These are phyloP conservation scores for Geotrichum klebahnii DNA, from an alignment of 1,139 yeast species.

Conservation along the genomic window DNA sequence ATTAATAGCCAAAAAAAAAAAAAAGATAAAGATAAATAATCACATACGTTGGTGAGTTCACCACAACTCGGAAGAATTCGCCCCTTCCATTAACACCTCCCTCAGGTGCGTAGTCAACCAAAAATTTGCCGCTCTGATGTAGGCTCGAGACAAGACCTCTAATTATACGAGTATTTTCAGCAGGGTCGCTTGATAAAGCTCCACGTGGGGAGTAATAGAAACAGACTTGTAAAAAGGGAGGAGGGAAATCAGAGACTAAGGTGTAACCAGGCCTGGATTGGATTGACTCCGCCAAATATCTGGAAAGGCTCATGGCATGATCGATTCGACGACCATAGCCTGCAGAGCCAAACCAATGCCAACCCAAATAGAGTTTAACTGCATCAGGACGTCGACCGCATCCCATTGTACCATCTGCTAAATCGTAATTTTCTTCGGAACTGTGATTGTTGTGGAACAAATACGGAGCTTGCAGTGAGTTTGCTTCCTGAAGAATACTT, in stretches of 20 bases:
- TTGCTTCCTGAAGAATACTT: constrained; percentile 60
- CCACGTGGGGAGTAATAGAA: constrained; percentile 58
- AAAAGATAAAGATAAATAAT: too few species aligned
- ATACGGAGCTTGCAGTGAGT: constrained; percentile 76
- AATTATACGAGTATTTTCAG: constrained; percentile 55
- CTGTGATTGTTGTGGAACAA: constrained; percentile 60
- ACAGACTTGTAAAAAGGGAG: constrained; percentile 81
- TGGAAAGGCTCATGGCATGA: constrained; percentile 65
- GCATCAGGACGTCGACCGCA: constrained; percentile 87
- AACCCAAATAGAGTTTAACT: constrained; percentile 69
- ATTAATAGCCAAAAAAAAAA: too few species aligned
- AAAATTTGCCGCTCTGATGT: constrained; percentile 59
- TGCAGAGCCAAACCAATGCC: constrained; percentile 71
- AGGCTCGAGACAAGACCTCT: constrained; percentile 59
- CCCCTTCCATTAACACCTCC: constrained; percentile 50
- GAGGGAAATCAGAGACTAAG: constrained; percentile 53
- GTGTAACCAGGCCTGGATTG: constrained; percentile 41
- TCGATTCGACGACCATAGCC: constrained; percentile 57
- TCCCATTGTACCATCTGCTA: constrained; percentile 91
- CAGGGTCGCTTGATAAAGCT: constrained; percentile 26
- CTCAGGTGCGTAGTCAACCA: constrained; percentile 79
- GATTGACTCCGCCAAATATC: constrained; percentile 53
- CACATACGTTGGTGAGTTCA: constrained; percentile 72
- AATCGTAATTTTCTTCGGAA: constrained; percentile 60
- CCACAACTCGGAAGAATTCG: constrained; percentile 80